These are phyloP conservation scores for Chenopodium berlandieri DNA, from an alignment of 148 eudicot genomes.

Conservation along the genomic window DNA sequence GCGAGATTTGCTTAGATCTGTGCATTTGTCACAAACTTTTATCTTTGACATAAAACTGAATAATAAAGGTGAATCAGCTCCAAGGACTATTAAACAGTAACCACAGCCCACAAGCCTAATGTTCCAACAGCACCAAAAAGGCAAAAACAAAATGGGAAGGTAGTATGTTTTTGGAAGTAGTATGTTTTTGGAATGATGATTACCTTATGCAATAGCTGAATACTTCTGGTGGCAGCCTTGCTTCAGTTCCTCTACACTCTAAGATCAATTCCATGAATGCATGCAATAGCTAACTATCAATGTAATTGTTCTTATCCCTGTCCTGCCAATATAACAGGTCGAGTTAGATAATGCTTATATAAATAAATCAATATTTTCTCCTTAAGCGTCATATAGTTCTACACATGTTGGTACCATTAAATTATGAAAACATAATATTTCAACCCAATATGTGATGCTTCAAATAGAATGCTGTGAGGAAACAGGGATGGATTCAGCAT, in stretches of 20 bases:
- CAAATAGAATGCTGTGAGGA: not conserved
- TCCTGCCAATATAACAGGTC: slow-evolving; percentile 5
- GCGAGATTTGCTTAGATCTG: not conserved
- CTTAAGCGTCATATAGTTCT: not conserved
- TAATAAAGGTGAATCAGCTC: not conserved
- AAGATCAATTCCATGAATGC: not conserved
- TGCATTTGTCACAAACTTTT: not conserved
- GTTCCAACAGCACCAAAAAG: not conserved
- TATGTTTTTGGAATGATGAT: not conserved
- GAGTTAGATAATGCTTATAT: not conserved
- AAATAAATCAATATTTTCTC: not conserved
- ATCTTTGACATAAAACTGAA: not conserved
- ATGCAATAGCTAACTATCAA: not conserved
- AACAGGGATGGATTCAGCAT: too few relatives aligned
- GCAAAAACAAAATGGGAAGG: not conserved
- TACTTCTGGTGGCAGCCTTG: slow-evolving; percentile 7
- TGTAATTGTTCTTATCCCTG: slow-evolving; percentile 5
- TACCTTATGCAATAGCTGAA: slow-evolving; percentile 25
- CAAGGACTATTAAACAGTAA: not conserved
- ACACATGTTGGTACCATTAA: not conserved
- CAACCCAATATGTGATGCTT: not conserved
- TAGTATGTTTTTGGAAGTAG: not conserved
- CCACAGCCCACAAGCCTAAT: not conserved
- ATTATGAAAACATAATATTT: not conserved
- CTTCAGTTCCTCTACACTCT: slow-evolving; percentile 12